Base-by-base conservation (phyloP, 2,329 filamentous ascomycete species). In the Colletotrichum tabaci region DNA sequence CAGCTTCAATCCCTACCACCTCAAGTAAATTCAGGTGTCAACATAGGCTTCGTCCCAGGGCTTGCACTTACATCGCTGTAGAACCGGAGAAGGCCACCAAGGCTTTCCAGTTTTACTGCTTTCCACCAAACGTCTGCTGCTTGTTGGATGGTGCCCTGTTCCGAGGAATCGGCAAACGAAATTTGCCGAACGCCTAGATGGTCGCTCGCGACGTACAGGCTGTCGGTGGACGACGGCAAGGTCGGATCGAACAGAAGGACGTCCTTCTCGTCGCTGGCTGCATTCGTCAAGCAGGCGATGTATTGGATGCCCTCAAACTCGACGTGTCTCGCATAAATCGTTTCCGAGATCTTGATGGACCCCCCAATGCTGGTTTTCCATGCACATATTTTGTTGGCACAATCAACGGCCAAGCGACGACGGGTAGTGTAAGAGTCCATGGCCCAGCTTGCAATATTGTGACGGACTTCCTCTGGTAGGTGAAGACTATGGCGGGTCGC, bases 221-320 rank as follows among this genome's bases (percentile, higher is more conserved):
- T 61, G 21, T 66, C 12, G 47, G 23, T 46, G 21, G 38, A 44
- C 35, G 46, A 46, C 16, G 35, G 30, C 16, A 18, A 38, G 21
- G 21, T 66, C 13, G 64, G 64, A 38, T 66, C 64, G 13, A 66
- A 61, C 46, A 66, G 8, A 1, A 66, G 9, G 10, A 55, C 16
- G 8, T 66, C 64, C 23, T 12, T 21, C n/a, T 47, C 12, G 38
- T 60, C 46, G 30, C 10, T 15, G 16, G 55, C 46, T 30, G 46
- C 30, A 18, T 61, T 66, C 47, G 55, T 47, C 46, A 66, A 52
- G n/a, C n/a, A 35, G 18, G 44, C 64, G 6, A 66, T 53, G 46
- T 61, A 66, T 18, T 38, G 55, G 23, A 66, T 56, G n/a, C 64
- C 64, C 38, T 66, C 64, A 18, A 66, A 61, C 10, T 53, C 23